Percentiles rank a stretch among this genome's conserved stretches.
phyloP scores from a whole-genome alignment of 108 stramenopile species.

The Craspedostauros australis region DNA sequence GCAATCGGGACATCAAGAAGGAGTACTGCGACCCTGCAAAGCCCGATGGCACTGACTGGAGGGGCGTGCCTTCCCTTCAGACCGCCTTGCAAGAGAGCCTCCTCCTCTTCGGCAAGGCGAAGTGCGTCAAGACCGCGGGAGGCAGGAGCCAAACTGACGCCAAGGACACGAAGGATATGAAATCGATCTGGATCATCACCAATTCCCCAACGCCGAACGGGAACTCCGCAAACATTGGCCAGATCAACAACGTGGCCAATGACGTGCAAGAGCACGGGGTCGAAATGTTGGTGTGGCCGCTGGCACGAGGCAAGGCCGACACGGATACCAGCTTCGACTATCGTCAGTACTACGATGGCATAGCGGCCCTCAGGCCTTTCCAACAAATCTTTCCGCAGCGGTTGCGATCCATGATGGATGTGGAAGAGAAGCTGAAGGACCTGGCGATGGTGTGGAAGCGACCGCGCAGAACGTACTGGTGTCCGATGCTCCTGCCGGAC shows the following conservation, averaged over 20 bases:
- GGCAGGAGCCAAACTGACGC: slow-evolving; percentile 29
- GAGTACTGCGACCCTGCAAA: slow-evolving; percentile 33
- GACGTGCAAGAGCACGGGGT: slow-evolving; percentile 47
- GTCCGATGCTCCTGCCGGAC: slow-evolving; percentile 58
- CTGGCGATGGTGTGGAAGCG: slow-evolving; percentile 9
- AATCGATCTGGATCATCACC: slow-evolving; percentile 73
- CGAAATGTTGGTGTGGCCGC: slow-evolving; percentile 49
- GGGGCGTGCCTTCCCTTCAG: slow-evolving; percentile 15
- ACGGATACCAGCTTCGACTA: slow-evolving; percentile 2
- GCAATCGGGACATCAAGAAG: slow-evolving; percentile 33
- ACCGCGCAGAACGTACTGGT: slow-evolving; percentile 22
- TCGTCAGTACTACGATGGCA: slow-evolving; percentile 11
- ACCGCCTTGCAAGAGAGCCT: slow-evolving; percentile 36
- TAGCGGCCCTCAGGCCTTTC: background rate
- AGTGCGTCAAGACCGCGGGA: slow-evolving; percentile 35
- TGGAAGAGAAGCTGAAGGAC: slow-evolving; percentile 3
- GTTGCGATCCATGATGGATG: background rate
- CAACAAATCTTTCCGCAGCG: slow-evolving; percentile 3
- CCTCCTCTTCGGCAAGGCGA: slow-evolving; percentile 41
- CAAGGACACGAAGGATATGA: slow-evolving; percentile 40
- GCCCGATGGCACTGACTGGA: background rate
- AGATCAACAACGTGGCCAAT: slow-evolving; percentile 30
- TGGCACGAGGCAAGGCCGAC: slow-evolving; percentile 6
- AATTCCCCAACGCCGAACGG: slow-evolving; percentile 42
- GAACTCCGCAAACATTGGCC: slow-evolving; percentile 21